Percentiles rank a stretch among this genome's conserved stretches.
phyloP scores from a whole-genome alignment of 805 yeast genomes.

The Myxozyma geophila region DNA sequence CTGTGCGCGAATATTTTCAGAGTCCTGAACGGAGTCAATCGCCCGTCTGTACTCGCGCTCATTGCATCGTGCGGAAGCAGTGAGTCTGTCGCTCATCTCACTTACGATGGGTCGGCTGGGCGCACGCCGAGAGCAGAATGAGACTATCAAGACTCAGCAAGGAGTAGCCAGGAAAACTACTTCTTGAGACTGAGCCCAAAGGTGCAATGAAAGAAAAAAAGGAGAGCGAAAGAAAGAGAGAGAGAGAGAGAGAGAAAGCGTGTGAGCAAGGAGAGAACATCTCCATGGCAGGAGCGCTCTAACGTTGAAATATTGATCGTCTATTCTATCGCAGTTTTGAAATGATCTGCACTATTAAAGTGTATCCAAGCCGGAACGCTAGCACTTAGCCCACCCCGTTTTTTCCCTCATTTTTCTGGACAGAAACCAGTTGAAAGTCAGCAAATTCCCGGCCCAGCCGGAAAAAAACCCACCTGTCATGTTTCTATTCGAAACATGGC shows the following conservation, averaged over 20 bases:
- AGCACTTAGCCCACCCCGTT: neutral
- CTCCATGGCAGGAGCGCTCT: neutral
- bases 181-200: no score
- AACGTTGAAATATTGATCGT: neutral
- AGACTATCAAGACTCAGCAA: neutral
- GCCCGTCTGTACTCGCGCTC: conserved; percentile 9
- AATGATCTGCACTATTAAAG: neutral
- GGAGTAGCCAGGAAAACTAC: no score
- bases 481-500: no score
- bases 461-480: no score
- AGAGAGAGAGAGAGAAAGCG: neutral
- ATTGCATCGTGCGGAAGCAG: conserved; percentile 12
- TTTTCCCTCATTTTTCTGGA: neutral
- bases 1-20: neutral
- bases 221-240: neutral
- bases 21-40: neutral
- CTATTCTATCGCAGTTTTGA: neutral
- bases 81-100: conserved; percentile 6
- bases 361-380: neutral
- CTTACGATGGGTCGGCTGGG: neutral
- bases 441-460: no score
- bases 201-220: no score
- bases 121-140: neutral
- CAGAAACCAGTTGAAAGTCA: no score
- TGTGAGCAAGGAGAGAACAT: neutral